Conservation (phyloP, 768 basidiomycete genomes). For the Boletales sp. region DNA sequence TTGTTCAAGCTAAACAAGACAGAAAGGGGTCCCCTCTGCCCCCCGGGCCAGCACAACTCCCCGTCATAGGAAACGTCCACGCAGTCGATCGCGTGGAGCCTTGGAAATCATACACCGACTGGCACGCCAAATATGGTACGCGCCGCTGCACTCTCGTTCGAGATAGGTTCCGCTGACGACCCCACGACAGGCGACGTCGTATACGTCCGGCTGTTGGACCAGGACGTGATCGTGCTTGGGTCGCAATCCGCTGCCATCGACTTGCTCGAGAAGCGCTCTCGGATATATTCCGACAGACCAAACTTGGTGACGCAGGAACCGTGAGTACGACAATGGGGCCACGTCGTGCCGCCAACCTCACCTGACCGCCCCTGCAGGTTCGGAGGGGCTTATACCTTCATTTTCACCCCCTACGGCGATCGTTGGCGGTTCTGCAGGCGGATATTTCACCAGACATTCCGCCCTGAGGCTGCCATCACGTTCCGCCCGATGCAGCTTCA, state of each 20-base stretch:
- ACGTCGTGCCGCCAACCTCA: neutral
- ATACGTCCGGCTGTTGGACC: slow-evolving; percentile 44
- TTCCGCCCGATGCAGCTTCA: neutral
- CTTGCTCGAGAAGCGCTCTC: slow-evolving; percentile 43
- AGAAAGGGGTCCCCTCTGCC: slow-evolving; percentile 2
- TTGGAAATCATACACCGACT: slow-evolving; percentile 9
- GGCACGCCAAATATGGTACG: neutral
- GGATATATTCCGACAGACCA: slow-evolving; percentile 51
- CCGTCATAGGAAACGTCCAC: neutral
- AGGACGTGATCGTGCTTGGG: slow-evolving; percentile 42
- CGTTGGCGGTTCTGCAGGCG: neutral
- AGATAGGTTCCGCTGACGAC: neutral
- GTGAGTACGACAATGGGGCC: neutral
- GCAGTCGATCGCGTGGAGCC: neutral
- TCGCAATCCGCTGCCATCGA: slow-evolving; percentile 39
- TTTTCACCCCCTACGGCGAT: neutral
- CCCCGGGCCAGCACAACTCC: slow-evolving; percentile 4
- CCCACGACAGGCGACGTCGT: slow-evolving; percentile 37
- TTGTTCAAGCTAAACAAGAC: neutral
- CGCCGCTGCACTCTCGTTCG: too few species aligned
- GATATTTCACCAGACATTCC: neutral
- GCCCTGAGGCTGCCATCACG: neutral
- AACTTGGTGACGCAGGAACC: slow-evolving; percentile 5
- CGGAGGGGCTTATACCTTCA: neutral
- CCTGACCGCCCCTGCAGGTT: neutral